Conservation (phyloP, 257 asterid genomes). For the Misopates orontium region DNA sequence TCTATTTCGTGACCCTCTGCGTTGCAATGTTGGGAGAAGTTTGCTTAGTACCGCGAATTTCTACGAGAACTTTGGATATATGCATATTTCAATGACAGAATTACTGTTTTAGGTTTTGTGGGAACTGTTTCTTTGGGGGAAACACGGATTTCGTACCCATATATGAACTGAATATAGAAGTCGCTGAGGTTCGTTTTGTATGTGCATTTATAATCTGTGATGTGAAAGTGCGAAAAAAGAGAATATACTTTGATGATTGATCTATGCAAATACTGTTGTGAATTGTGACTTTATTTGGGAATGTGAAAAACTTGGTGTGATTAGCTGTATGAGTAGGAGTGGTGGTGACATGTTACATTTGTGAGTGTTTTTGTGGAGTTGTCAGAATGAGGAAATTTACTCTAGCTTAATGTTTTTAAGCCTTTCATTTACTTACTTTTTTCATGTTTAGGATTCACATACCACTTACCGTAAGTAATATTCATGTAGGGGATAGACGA, state of each 20-base stretch:
- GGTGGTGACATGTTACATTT: background rate
- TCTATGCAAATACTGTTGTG: background rate
- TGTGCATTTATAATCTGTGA: background rate
- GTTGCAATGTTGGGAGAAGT: background rate
- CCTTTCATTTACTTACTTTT: background rate
- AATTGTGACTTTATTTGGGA: background rate
- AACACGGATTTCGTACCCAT: too few relatives aligned
- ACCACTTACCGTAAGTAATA: background rate
- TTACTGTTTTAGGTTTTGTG: background rate
- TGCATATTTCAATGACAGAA: background rate
- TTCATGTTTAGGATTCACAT: conserved; percentile 1
- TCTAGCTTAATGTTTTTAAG: background rate
- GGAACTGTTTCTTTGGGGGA: background rate
- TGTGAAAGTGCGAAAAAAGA: background rate
- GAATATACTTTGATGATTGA: too few relatives aligned
- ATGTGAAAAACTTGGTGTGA: background rate
- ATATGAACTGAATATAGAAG: background rate
- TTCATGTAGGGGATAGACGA: background rate
- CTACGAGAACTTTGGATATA: background rate
- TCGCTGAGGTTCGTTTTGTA: background rate
- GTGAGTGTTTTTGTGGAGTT: background rate
- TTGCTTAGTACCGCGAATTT: background rate
- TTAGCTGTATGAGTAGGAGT: background rate
- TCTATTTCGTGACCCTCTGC: background rate
- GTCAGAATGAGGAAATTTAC: background rate